phyloP scores from a whole-genome alignment of 2,329 filamentous ascomycete genomes.

The Rhinocladiella similis region DNA sequence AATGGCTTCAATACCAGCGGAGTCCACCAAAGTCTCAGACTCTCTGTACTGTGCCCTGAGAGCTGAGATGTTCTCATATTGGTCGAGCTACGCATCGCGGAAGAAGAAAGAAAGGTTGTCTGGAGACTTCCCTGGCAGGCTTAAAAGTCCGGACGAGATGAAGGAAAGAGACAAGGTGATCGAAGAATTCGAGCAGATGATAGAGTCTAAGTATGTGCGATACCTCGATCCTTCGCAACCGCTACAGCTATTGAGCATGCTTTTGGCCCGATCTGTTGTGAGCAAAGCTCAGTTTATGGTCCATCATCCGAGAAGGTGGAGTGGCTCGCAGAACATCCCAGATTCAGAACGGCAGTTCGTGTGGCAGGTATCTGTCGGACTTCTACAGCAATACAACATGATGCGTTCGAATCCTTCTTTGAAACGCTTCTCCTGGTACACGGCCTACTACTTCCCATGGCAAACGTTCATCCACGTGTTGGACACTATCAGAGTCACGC shows the following conservation, averaged over 20 bases:
- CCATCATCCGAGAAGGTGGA: conserved; percentile 37
- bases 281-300: conserved; percentile 40
- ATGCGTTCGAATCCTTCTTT: conserved; percentile 35
- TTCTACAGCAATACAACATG: conserved; percentile 42
- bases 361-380: conserved; percentile 33
- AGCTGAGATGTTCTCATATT: conserved; percentile 16
- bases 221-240: conserved; percentile 39
- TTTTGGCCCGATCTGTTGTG: conserved; percentile 45
- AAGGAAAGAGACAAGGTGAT: conserved; percentile 28
- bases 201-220: conserved; percentile 36
- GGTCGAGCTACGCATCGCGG: background rate
- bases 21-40: conserved; percentile 19
- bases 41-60: conserved; percentile 19
- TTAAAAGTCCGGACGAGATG: conserved; percentile 2
- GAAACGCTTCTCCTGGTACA: conserved; percentile 36
- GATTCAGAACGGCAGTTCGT: conserved; percentile 33
- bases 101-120: conserved; percentile 1
- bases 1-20: conserved; percentile 13
- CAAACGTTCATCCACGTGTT: conserved; percentile 39
- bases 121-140: background rate
- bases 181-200: conserved; percentile 31
- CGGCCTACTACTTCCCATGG: conserved; percentile 36
- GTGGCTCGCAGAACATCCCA: conserved; percentile 31
- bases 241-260: conserved; percentile 41
- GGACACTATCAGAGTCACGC: conserved; percentile 37